Percentiles rank a stretch among this genome's conserved stretches.
These are phyloP conservation scores for Ogataea paraovalis DNA, from an alignment of 805 yeast genomes.

Conservation along the genomic window DNA sequence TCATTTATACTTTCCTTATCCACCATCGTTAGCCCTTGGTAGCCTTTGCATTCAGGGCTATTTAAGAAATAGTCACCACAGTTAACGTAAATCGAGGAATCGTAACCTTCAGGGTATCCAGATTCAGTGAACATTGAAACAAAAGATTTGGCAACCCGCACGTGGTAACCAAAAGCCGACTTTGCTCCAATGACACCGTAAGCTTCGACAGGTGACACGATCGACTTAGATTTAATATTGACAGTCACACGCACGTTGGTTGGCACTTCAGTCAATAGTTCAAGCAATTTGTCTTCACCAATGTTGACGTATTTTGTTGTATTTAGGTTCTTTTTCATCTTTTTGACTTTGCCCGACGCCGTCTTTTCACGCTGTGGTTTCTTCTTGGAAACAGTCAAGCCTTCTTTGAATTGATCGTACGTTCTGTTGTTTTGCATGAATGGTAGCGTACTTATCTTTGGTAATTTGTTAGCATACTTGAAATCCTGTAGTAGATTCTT, in stretches of 20 bases:
- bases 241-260: slow-evolving; percentile 79
- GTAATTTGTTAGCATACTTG: slow-evolving; percentile 62
- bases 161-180: slow-evolving; percentile 67
- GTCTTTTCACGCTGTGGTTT: slow-evolving; percentile 37
- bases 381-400: slow-evolving; percentile 47
- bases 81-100: slow-evolving; percentile 59
- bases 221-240: slow-evolving; percentile 52
- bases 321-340: slow-evolving; percentile 45
- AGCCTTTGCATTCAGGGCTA: slow-evolving; percentile 15
- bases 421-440: slow-evolving; percentile 52
- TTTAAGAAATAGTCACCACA: slow-evolving; percentile 60
- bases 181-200: slow-evolving; percentile 61
- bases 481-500: slow-evolving; percentile 43
- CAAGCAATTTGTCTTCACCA: slow-evolving; percentile 58
- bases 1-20: slow-evolving; percentile 4
- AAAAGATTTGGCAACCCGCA: slow-evolving; percentile 60
- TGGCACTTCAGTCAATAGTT: slow-evolving; percentile 64
- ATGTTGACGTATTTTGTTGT: slow-evolving; percentile 74
- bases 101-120: slow-evolving; percentile 62
- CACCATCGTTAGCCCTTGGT: neutral
- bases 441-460: slow-evolving; percentile 70
- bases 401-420: slow-evolving; percentile 51
- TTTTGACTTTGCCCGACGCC: slow-evolving; percentile 35
- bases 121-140: slow-evolving; percentile 69
- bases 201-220: slow-evolving; percentile 70